phyloP scores from a whole-genome alignment of 148 eudicot species.

The Linanthus parryae region DNA sequence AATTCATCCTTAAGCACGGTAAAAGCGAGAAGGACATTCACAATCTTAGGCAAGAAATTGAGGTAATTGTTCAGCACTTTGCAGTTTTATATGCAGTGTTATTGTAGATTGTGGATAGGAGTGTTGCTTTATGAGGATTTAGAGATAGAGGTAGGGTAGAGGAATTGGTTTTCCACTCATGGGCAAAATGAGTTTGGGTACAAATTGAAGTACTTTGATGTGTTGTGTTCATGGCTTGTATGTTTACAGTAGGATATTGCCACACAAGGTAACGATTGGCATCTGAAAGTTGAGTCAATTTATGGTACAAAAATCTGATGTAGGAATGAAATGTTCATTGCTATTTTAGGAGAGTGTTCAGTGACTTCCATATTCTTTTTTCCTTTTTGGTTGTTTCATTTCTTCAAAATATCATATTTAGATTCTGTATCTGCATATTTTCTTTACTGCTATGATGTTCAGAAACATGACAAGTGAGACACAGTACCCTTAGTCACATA shows the following conservation, averaged over 20 bases:
- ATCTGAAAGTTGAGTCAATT: background rate
- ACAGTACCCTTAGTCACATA: too few relatives aligned
- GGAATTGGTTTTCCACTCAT: too few relatives aligned
- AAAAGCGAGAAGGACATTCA: slow-evolving; percentile 94
- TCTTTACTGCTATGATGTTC: background rate
- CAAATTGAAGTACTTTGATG: too few relatives aligned
- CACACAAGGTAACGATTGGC: background rate
- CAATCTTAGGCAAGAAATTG: slow-evolving; percentile 89
- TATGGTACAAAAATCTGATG: background rate
- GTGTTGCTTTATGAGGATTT: too few relatives aligned
- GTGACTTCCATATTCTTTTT: background rate
- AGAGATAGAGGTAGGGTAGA: too few relatives aligned
- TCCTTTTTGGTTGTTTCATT: background rate
- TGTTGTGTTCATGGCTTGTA: too few relatives aligned
- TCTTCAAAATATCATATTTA: too few relatives aligned
- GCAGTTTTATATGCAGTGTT: background rate
- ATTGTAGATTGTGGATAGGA: too few relatives aligned
- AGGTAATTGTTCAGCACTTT: slow-evolving; percentile 36
- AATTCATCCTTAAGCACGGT: slow-evolving; percentile 89
- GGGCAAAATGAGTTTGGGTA: too few relatives aligned
- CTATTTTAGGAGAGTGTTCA: background rate
- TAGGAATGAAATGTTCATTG: background rate
- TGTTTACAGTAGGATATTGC: too few relatives aligned
- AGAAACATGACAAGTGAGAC: background rate
- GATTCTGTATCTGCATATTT: too few relatives aligned